Base-by-base conservation (phyloP, 352 stramenopile species). In the Saprolegnia parasitica region DNA sequence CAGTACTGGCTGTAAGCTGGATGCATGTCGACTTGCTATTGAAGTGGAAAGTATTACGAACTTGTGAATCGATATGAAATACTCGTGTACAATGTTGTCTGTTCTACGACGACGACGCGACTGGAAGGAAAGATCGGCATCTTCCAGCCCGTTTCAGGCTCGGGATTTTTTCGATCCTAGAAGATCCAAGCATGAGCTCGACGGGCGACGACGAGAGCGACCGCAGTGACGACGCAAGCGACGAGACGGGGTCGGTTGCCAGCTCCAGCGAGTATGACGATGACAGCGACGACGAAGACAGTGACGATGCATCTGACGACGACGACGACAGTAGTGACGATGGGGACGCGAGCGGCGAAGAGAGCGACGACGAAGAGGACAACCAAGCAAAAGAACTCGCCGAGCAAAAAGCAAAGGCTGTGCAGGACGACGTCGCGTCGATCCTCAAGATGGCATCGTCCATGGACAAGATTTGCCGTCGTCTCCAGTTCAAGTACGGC, bases 401-500 rank as follows among this genome's bases (percentile, higher is more conserved):
- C 0, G 50, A 70, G 37, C 11, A 61, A 40, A 70, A 70, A 21
- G 20, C 32, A 37, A 70, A 52, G 29, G 45, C 63, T n/a, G 37
- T 70, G 11, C 32, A 52, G 37, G 47, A 60, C 50, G 63, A 70
- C 29, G 32, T 70, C 10, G 63, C 46, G 11, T 45, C 63, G 13
- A 70, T 70, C 0, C 26, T 61, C 13, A 23, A 24, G 9, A 52
- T 70, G 10, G 46, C 63, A 6, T 24, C 23, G 20, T 21, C 62
- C 20, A 70, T 70, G 63, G 20, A 70, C 20, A 70, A 70, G 54
- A 54, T 70, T 62, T 47, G 35, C n/a, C 32, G 18, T 24, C 63
- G 63, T 18, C 21, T 70, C 8, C n/a, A 61, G 47, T 63, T 61
- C 21, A 45, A 46, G 10, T 57, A 66, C 23, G 35, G 55, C n/a